Conservation (phyloP, 805 yeast species). For the Kluyveromyces dobzhanskii region DNA sequence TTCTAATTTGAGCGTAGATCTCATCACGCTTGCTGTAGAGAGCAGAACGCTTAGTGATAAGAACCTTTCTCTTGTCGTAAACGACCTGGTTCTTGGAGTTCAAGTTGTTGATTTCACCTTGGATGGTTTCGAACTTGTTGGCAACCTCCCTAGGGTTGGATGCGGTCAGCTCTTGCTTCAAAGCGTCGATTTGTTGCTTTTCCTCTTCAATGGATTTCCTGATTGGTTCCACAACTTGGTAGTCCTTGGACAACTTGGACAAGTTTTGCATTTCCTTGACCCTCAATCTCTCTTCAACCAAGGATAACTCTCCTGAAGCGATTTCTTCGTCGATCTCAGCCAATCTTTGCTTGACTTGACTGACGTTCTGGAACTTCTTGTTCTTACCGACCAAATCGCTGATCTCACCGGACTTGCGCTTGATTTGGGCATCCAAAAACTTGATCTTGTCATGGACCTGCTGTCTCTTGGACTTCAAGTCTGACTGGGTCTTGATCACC, state of each 20-base stretch:
- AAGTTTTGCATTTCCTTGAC: constrained; percentile 80
- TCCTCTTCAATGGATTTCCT: constrained; percentile 77
- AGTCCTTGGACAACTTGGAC: constrained; percentile 74
- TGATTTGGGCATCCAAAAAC: constrained; percentile 57
- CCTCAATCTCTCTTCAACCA: constrained; percentile 83
- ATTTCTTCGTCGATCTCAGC: constrained; percentile 61
- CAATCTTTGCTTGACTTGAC: constrained; percentile 63
- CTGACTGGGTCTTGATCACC: constrained; percentile 39
- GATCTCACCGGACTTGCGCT: constrained; percentile 69
- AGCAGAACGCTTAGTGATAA: constrained; percentile 58
- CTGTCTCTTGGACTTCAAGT: constrained; percentile 38
- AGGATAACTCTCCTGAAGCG: constrained; percentile 68
- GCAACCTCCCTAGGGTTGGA: constrained; percentile 56
- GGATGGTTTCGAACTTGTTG: constrained; percentile 57
- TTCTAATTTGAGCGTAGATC: constrained; percentile 56
- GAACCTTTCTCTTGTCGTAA: constrained; percentile 55
- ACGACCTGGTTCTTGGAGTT: constrained; percentile 49
- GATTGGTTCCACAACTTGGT: constrained; percentile 59
- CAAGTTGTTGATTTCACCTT: constrained; percentile 62
- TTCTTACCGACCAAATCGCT: constrained; percentile 36
- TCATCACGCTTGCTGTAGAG: constrained; percentile 61
- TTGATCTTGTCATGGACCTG: constrained; percentile 57
- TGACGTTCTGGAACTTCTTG: constrained; percentile 59
- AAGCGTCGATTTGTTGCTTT: constrained; percentile 62
- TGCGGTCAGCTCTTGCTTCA: constrained; percentile 58